A percentile compares a stretch with the other conserved stretches of the same genome.
These are phyloP conservation scores for Aurifilum marmelostoma DNA, from an alignment of 2,329 filamentous ascomycete genomes.

Conservation along the genomic window DNA sequence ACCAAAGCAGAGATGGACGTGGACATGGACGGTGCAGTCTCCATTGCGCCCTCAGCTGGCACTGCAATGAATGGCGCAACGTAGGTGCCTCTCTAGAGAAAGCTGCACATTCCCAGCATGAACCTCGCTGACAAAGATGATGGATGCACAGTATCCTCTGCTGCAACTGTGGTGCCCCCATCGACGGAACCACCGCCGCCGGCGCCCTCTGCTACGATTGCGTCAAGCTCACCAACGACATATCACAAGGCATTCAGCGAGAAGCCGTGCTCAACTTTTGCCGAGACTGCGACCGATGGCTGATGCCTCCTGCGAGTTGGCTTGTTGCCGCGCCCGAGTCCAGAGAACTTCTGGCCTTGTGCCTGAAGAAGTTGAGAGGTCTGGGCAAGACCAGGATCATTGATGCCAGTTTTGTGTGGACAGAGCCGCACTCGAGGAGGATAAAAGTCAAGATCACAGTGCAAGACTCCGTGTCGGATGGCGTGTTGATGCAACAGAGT, in stretches of 20 bases:
- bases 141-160: slow-evolving; percentile 74
- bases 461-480: slow-evolving; percentile 69
- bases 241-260: slow-evolving; percentile 86
- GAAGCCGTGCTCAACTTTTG: slow-evolving; percentile 91
- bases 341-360: slow-evolving; percentile 88
- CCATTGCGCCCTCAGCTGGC: slow-evolving; percentile 39
- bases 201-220: slow-evolving; percentile 96
- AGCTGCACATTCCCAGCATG: neutral
- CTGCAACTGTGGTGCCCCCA: slow-evolving; percentile 94
- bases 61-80: slow-evolving; percentile 43
- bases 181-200: slow-evolving; percentile 84
- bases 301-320: slow-evolving; percentile 85
- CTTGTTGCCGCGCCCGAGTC: slow-evolving; percentile 84
- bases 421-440: slow-evolving; percentile 90
- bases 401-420: slow-evolving; percentile 97
- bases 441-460: slow-evolving; percentile 96
- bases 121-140: neutral
- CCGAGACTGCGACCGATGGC: slow-evolving; percentile 92
- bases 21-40: slow-evolving; percentile 48
- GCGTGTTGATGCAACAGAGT: slow-evolving; percentile 79
- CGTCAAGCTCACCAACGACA: slow-evolving; percentile 91
- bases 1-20: slow-evolving; percentile 44
- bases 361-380: slow-evolving; percentile 83
- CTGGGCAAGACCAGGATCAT: slow-evolving; percentile 91
- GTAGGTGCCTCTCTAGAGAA: slow-evolving; percentile 39